These are phyloP conservation scores for Epichloe typhina DNA, from an alignment of 2,329 filamentous ascomycete genomes.

Conservation along the genomic window DNA sequence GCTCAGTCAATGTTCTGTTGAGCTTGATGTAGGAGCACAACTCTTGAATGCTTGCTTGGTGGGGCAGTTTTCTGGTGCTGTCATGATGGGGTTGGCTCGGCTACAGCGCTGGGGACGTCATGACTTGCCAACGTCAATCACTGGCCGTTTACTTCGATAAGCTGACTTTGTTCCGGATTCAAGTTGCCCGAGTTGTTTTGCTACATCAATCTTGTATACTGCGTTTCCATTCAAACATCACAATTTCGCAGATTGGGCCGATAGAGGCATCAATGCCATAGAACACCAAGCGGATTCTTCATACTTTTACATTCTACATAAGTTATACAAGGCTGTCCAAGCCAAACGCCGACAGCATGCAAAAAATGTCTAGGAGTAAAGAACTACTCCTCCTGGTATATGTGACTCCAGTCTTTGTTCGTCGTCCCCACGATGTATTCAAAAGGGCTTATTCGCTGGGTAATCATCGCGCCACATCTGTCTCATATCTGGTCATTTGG, in stretches of 20 bases:
- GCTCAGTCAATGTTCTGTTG: neutral
- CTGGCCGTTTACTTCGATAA: neutral
- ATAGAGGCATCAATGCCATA: neutral
- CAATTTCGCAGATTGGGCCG: neutral
- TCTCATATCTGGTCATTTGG: slow-evolving; percentile 27
- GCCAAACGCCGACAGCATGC: slow-evolving; percentile 22
- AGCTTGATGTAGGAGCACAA: slow-evolving; percentile 4
- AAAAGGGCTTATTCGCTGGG: slow-evolving; percentile 20
- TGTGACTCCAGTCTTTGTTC: slow-evolving; percentile 7
- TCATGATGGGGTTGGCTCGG: neutral
- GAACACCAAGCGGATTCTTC: neutral
- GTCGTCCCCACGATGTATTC: slow-evolving; percentile 7
- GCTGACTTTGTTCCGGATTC: neutral
- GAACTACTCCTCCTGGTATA: slow-evolving; percentile 19
- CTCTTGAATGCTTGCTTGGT: slow-evolving; percentile 3
- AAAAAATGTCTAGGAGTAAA: slow-evolving; percentile 15
- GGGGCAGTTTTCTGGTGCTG: slow-evolving; percentile 3
- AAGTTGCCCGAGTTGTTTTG: neutral
- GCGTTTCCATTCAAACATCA: neutral
- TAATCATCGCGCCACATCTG: slow-evolving; percentile 29
- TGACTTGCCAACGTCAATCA: neutral
- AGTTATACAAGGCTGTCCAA: slow-evolving; percentile 19
- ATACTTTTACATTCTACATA: slow-evolving; percentile 5
- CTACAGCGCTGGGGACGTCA: neutral
- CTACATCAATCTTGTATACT: neutral